Conservation (phyloP, 2,329 filamentous ascomycete genomes). For the Aspergillus uvarum region DNA sequence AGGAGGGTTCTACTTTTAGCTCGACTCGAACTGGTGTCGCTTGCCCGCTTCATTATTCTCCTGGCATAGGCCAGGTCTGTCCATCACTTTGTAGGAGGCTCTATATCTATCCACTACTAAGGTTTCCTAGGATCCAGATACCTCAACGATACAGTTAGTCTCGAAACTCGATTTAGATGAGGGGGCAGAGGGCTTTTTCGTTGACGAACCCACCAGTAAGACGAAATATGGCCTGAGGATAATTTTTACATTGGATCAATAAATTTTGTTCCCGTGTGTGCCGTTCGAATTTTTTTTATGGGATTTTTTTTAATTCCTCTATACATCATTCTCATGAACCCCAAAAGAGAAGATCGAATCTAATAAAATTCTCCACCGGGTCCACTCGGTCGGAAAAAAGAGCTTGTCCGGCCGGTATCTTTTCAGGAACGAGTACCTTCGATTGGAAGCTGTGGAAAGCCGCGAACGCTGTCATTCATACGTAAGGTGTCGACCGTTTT, state of each 20-base stretch:
- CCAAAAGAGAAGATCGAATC: slow-evolving; percentile 33
- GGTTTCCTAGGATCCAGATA: background rate
- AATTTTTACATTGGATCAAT: slow-evolving; percentile 7
- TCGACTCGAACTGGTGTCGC: background rate
- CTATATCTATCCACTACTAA: background rate
- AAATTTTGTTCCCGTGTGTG: slow-evolving; percentile 13
- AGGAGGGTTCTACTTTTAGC: background rate
- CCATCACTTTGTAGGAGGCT: background rate
- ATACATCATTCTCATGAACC: slow-evolving; percentile 21
- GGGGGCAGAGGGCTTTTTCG: background rate
- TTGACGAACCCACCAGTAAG: slow-evolving; percentile 1
- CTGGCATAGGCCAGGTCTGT: background rate
- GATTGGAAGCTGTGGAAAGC: slow-evolving; percentile 1
- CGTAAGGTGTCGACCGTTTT: slow-evolving; percentile 1
- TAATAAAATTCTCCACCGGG: slow-evolving; percentile 28
- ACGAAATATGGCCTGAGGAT: background rate
- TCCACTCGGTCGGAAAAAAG: slow-evolving; percentile 36
- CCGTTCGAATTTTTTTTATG: slow-evolving; percentile 16
- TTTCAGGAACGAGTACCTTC: slow-evolving; percentile 10
- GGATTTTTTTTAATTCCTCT: slow-evolving; percentile 13
- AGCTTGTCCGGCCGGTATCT: slow-evolving; percentile 26
- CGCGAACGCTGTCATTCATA: slow-evolving; percentile 9
- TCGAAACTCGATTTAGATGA: background rate
- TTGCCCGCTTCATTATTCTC: background rate
- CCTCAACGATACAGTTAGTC: slow-evolving; percentile 5